phyloP scores from a whole-genome alignment of 352 stramenopile species.

The Phytophthora colocasiae region DNA sequence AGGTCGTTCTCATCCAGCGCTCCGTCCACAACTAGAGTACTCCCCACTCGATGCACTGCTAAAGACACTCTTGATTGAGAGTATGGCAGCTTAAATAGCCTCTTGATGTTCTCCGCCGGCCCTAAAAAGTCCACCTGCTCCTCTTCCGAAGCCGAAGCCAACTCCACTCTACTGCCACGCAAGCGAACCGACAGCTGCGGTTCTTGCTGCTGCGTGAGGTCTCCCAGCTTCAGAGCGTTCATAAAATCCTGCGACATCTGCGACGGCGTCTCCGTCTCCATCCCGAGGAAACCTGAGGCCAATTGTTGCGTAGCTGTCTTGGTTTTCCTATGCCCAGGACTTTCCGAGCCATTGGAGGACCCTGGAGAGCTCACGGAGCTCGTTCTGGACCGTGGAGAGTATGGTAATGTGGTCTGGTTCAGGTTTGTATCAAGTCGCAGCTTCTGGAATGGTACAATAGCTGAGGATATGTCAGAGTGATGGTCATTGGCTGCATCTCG shows the following conservation, averaged over 20 bases:
- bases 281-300: constrained; percentile 41
- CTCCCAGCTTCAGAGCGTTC: constrained; percentile 64
- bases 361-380: constrained; percentile 24
- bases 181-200: constrained; percentile 80
- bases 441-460: constrained; percentile 86
- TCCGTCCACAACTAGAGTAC: constrained; percentile 83
- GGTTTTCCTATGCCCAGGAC: constrained; percentile 23
- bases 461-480: constrained; percentile 41
- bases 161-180: constrained; percentile 69
- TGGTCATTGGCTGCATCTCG: constrained; percentile 8
- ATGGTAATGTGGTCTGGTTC: constrained; percentile 72
- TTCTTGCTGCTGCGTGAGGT: constrained; percentile 56
- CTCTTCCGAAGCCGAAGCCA: constrained; percentile 72
- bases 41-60: constrained; percentile 80
- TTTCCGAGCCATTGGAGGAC: constrained; percentile 21
- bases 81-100: constrained; percentile 88
- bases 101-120: constrained; percentile 87
- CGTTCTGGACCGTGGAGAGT: constrained; percentile 28
- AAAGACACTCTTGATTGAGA: constrained; percentile 81
- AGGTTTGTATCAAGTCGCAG: constrained; percentile 82
- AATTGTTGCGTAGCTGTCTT: constrained; percentile 40
- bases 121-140: constrained; percentile 82
- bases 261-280: constrained; percentile 35
- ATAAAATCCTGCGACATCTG: constrained; percentile 75
- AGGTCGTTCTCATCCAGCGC: constrained; percentile 78